Evolutionary conservation across 2,329 filamentous ascomycete genomes (phyloP), one percentile per base, ranked within the genome.

Genomic region (Scorias spongiosa): DNA sequence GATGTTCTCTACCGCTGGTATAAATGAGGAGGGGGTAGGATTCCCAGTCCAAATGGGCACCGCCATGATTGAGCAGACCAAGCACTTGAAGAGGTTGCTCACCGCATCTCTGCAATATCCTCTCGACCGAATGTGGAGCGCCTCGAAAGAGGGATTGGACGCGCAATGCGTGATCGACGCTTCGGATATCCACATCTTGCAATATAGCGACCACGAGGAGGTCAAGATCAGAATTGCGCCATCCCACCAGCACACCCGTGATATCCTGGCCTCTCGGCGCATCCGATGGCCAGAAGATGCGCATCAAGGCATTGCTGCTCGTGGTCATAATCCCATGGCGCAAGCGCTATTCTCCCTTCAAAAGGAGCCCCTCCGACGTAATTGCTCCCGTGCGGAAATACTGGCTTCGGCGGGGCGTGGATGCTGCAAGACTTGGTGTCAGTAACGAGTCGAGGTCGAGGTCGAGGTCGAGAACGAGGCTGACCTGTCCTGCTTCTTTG

Each of bases 201-300:
- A 98, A 68, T 40, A 96, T 76, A 20, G 86, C 81, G 41, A 96
- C 79, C 32, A 96, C 88, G 56, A 96, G 83, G 40, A 96, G 71
- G 64, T 98, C 91, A 42, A 87, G 70, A 40, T 81, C 80, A 32
- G 89, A 95, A 63, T 98, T 98, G 57, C 83, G 79, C 86, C 89
- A 98, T 57, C 91, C 91, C 40, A 98, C 84, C 51, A 98, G 78
- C 48, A 95, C 84, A 39, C 89, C 91, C 37, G 85, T 77, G 45
- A 76, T 71, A 53, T 78, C 75, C 11, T 36, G 11, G 44, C 80
- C 83, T 63, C 72, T 74, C 44, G 76, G 73, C 57, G 85, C 78
- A 66, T 73, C 88, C 58, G 83, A 83, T 57, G 91, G 93, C 91
- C 91, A 98, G 70, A 98, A 96, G 69, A 98, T 80, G 71, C 91